phyloP scores from a whole-genome alignment of 1,284 basidiomycete genomes.

The Moesziomyces sp. region DNA sequence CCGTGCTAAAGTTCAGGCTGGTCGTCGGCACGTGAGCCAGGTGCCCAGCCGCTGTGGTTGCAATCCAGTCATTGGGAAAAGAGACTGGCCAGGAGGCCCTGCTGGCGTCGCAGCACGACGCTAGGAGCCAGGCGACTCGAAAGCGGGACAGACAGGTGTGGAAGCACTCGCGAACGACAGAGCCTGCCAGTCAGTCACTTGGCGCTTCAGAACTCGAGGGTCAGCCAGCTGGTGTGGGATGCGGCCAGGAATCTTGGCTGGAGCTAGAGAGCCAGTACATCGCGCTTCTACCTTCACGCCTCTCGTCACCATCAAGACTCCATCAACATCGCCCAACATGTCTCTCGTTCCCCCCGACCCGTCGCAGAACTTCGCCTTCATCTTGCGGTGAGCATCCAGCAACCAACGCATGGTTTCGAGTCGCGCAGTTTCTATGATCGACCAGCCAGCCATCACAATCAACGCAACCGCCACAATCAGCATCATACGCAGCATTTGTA shows the following conservation, averaged over 20 bases:
- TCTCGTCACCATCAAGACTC: constrained; percentile 52
- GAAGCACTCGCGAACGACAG: neutral
- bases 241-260: constrained; percentile 2
- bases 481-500: neutral
- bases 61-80: constrained; percentile 1
- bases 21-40: too few relatives aligned
- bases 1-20: too few relatives aligned
- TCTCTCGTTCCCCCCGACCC: constrained; percentile 66
- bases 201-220: neutral
- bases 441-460: neutral
- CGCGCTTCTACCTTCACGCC: constrained; percentile 31
- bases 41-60: neutral
- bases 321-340: constrained; percentile 54
- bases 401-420: neutral
- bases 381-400: constrained; percentile 62
- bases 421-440: constrained; percentile 23
- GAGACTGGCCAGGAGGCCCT: neutral
- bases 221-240: neutral
- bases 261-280: constrained; percentile 5
- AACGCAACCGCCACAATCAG: neutral
- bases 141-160: neutral
- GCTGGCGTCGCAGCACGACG: too few relatives aligned
- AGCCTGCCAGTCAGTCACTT: neutral
- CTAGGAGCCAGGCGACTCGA: too few relatives aligned
- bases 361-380: constrained; percentile 68